These are phyloP conservation scores for Nitzschia sp. DNA, from an alignment of 108 stramenopile genomes.

Conservation along the genomic window DNA sequence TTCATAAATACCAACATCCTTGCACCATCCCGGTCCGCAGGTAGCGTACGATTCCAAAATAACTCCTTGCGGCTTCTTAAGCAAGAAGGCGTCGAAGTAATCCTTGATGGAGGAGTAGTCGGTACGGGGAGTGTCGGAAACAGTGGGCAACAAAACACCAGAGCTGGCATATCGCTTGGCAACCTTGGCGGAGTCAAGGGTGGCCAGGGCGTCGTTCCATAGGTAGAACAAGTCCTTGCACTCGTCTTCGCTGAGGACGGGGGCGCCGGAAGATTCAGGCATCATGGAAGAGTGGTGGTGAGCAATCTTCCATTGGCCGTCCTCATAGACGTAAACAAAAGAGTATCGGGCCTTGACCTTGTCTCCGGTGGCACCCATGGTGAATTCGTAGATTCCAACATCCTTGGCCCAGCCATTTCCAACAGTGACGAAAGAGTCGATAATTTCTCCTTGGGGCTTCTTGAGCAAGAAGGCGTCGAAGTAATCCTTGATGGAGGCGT, in stretches of 20 bases:
- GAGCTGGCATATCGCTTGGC: slow-evolving; percentile 50
- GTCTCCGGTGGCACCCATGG: slow-evolving; percentile 48
- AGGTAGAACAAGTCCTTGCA: slow-evolving; percentile 46
- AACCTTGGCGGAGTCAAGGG: slow-evolving; percentile 41
- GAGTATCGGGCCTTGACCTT: slow-evolving; percentile 60
- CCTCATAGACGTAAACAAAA: slow-evolving; percentile 65
- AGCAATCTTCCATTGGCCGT: slow-evolving; percentile 68
- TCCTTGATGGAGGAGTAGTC: slow-evolving; percentile 45
- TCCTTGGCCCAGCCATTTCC: slow-evolving; percentile 59
- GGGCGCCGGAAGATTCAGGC: slow-evolving; percentile 43
- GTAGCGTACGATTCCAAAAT: slow-evolving; percentile 43
- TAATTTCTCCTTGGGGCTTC: slow-evolving; percentile 54
- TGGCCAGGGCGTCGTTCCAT: slow-evolving; percentile 61
- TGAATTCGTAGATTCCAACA: slow-evolving; percentile 60
- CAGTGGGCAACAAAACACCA: slow-evolving; percentile 49
- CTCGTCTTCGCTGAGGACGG: slow-evolving; percentile 41
- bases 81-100: slow-evolving; percentile 55
- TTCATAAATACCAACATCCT: slow-evolving; percentile 60
- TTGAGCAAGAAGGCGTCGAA: slow-evolving; percentile 51
- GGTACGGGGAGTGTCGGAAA: slow-evolving; percentile 55
- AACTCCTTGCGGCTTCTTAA: slow-evolving; percentile 51
- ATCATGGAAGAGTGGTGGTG: slow-evolving; percentile 71
- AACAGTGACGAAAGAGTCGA: slow-evolving; percentile 37
- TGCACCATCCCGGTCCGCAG: slow-evolving; percentile 49
- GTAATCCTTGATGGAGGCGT: slow-evolving; percentile 47